Percentiles rank a stretch among this genome's conserved stretches.
phyloP scores from a whole-genome alignment of 352 stramenopile species.

The Pythium plurisporium region DNA sequence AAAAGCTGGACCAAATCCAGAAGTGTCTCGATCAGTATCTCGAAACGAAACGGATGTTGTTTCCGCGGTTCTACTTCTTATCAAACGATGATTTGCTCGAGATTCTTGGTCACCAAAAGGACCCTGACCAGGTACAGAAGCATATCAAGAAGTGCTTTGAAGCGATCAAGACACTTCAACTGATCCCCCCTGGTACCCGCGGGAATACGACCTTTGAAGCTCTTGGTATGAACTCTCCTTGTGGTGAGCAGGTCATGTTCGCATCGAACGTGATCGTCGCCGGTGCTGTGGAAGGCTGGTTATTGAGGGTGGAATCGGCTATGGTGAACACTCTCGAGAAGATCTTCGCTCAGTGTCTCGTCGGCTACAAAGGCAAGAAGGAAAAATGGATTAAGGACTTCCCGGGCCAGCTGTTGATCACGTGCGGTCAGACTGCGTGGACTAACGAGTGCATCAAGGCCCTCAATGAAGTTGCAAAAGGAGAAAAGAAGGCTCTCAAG shows the following conservation, averaged over 20 bases:
- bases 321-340: conserved; percentile 87
- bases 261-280: conserved; percentile 84
- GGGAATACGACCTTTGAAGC: conserved; percentile 88
- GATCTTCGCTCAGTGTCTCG: conserved; percentile 77
- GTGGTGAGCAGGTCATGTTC: conserved; percentile 84
- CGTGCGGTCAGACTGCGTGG: conserved; percentile 90
- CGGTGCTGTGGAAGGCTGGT: conserved; percentile 89
- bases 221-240: conserved; percentile 86
- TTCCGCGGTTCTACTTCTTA: conserved; percentile 85
- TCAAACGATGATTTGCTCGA: conserved; percentile 88
- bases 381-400: conserved; percentile 95
- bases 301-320: conserved; percentile 74
- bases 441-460: conserved; percentile 93
- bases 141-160: conserved; percentile 93
- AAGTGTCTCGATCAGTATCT: conserved; percentile 87
- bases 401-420: conserved; percentile 91
- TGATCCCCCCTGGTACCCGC: conserved; percentile 58
- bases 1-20: conserved; percentile 85
- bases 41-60: conserved; percentile 85
- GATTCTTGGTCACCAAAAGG: conserved; percentile 84
- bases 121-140: conserved; percentile 87
- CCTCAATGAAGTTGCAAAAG: conserved; percentile 85
- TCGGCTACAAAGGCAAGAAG: conserved; percentile 91
- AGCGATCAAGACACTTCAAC: conserved; percentile 77
- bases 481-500: conserved; percentile 90